These are phyloP conservation scores for Botrytis pseudocinerea DNA, from an alignment of 2,329 filamentous ascomycete species.

Conservation along the genomic window DNA sequence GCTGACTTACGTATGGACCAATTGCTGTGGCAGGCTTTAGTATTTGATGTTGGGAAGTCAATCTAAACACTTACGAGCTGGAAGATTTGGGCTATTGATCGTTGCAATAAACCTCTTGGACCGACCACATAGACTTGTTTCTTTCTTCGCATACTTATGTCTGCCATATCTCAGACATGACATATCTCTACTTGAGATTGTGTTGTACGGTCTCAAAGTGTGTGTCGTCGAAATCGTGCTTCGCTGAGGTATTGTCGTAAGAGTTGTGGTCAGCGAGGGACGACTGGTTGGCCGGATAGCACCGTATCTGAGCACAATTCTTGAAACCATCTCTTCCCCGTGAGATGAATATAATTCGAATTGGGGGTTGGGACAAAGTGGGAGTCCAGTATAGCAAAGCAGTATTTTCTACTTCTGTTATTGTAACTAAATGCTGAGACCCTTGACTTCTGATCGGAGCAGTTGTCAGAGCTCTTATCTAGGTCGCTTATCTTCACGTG, in stretches of 20 bases:
- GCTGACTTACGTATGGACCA: slow-evolving; percentile 59
- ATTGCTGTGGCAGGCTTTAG: slow-evolving; percentile 48
- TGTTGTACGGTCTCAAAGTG: background rate
- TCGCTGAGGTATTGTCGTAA: background rate
- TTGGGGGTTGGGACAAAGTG: too few species aligned
- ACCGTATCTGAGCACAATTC: background rate
- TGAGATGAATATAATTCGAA: background rate
- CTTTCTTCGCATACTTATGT: background rate
- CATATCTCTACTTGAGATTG: background rate
- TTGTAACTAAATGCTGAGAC: background rate
- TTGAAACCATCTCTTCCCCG: background rate
- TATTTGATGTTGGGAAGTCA: background rate
- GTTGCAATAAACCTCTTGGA: background rate
- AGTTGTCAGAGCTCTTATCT: slow-evolving; percentile 2
- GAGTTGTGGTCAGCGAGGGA: background rate
- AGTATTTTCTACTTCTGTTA: background rate
- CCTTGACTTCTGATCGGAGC: background rate
- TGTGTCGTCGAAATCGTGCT: background rate
- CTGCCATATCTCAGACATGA: background rate
- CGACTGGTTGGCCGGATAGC: slow-evolving; percentile 1
- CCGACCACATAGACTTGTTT: background rate
- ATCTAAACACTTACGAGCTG: slow-evolving; percentile 20
- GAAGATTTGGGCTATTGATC: slow-evolving; percentile 10
- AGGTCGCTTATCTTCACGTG: slow-evolving; percentile 8
- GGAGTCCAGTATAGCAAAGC: background rate